A percentile compares a stretch with the other conserved stretches of the same genome.
These are phyloP conservation scores for Anethum foeniculum DNA, from an alignment of 140 eudicot genomes.

Conservation along the genomic window DNA sequence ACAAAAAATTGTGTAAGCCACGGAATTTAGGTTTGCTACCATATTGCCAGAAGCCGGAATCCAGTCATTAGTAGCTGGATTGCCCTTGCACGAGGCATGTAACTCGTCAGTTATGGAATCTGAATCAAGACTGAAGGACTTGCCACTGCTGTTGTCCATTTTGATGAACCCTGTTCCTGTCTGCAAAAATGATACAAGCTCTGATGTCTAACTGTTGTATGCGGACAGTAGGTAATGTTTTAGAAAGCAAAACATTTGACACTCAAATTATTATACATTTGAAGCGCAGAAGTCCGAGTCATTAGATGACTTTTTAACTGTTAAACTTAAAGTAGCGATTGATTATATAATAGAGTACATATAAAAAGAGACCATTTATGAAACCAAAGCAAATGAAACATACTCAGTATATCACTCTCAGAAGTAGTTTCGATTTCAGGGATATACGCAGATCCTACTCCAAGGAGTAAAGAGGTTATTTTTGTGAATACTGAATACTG, in stretches of 20 bases:
- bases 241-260: neutral
- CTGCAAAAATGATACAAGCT: conserved; percentile 22
- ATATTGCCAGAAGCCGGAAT: conserved; percentile 44
- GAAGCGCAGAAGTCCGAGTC: neutral
- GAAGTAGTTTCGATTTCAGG: neutral
- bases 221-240: neutral
- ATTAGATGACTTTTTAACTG: neutral
- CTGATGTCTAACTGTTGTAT: neutral
- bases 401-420: neutral
- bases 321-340: neutral
- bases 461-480: neutral
- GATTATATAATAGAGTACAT: neutral
- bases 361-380: neutral
- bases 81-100: conserved; percentile 66
- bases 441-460: neutral
- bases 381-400: neutral
- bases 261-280: too few relatives aligned
- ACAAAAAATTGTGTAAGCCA: neutral
- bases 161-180: conserved; percentile 97
- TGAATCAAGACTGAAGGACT: conserved; percentile 35
- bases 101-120: conserved; percentile 30
- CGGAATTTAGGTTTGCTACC: conserved; percentile 25
- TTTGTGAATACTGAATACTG: neutral
- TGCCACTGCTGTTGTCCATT: conserved; percentile 38
- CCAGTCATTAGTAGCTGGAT: conserved; percentile 99